Evolutionary conservation across 345 rosid species (phyloP), one percentile per base, ranked within the genome.

Genomic region (Arabis alpina): DNA sequence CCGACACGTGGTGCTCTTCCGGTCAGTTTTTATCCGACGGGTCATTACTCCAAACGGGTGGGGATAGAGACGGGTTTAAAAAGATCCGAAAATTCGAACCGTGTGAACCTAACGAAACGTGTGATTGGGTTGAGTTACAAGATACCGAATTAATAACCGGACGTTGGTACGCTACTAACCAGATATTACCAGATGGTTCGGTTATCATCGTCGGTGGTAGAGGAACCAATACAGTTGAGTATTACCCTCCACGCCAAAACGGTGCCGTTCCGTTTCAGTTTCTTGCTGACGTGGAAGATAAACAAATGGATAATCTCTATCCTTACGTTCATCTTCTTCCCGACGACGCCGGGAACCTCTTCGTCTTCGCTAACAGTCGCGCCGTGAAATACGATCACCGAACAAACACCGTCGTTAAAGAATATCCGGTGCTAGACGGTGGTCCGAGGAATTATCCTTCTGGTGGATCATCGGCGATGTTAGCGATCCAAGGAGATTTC

Each of bases 281-380:
- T 50, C 82, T 93, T 10, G 81, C 75, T 51, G 87, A 85, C 40
- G 83, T 79, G 64, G 92, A 80, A 57, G 98, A 91, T 47, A 80
- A 73, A 0, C 97, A 93, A 73, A 90, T 88, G 96, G 96, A 91
- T 62, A 93, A 93, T 66, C 79, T 93, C 39, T 93, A 93, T 68
- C 97, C 98, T 5, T 93, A 86, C 76, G 85, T 93, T 14, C 97
- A 93, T 57, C 88, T 93, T 14, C 96, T 93, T 25, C 98, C 98
- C 54, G 80, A 80, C 82, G 77, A 71, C 39, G 75, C 68, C 23
- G 95, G 88, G 3, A 74, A 78, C 44, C 93, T 93, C 62, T 93
- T 90, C 76, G 72, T 91, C 65, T 93, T 93, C 64, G 96, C 96
- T 2, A 91, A 93, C 79, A 81, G 82, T 66, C 85, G 73, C 60